phyloP scores from a whole-genome alignment of 225 moss, liverwort and hornwort species.

The Takakia lepidozioides region DNA sequence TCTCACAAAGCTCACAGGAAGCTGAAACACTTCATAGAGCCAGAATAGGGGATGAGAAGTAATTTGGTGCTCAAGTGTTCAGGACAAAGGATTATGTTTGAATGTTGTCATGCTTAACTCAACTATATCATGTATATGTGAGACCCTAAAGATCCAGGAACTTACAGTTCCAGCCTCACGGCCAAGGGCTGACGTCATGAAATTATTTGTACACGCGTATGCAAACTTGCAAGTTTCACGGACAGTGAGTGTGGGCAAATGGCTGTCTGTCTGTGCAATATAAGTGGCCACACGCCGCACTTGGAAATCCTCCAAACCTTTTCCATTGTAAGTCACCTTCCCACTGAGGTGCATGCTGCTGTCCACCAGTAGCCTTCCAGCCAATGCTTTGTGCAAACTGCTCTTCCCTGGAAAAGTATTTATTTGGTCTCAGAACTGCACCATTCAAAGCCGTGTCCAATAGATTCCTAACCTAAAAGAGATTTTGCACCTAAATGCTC shows the following conservation, averaged over 20 bases:
- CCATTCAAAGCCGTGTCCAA: too few species aligned
- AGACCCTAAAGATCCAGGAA: too few species aligned
- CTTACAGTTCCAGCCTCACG: conserved; percentile 20
- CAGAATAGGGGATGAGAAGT: too few species aligned
- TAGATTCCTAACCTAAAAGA: too few species aligned
- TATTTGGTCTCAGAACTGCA: background rate
- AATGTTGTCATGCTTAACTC: too few species aligned
- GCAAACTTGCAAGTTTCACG: conserved; percentile 74
- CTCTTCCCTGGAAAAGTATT: conserved; percentile 46
- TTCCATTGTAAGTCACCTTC: conserved; percentile 61
- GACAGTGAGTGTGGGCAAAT: conserved; percentile 61
- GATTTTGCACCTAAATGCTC: too few species aligned
- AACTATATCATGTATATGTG: background rate
- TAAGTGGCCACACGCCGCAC: conserved; percentile 64
- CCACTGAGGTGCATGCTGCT: conserved; percentile 34
- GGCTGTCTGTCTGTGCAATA: conserved; percentile 74
- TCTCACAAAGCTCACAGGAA: background rate
- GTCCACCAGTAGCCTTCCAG: conserved; percentile 49
- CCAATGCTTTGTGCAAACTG: conserved; percentile 73
- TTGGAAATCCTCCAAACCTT: conserved; percentile 47
- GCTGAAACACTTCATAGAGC: too few species aligned
- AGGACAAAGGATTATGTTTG: too few species aligned
- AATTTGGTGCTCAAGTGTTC: too few species aligned
- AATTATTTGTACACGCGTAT: conserved; percentile 56
- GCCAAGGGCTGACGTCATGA: conserved; percentile 9